phyloP scores from a whole-genome alignment of 495 filamentous ascomycete genomes.

The Tuber indicum region DNA sequence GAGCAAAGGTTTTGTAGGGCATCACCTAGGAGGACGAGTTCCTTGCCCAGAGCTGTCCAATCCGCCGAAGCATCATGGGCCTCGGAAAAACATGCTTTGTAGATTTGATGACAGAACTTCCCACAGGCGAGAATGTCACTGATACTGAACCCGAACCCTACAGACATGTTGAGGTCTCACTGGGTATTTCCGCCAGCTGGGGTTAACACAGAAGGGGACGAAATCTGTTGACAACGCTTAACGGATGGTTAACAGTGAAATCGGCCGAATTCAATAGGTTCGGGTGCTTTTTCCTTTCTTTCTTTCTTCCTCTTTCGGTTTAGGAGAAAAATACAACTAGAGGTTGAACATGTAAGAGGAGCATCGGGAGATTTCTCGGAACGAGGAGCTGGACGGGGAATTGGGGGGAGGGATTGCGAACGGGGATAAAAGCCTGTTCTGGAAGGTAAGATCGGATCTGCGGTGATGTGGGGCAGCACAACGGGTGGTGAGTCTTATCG shows the following conservation, averaged over 20 bases:
- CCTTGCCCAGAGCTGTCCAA: constrained; percentile 18
- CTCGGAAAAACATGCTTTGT: constrained; percentile 25
- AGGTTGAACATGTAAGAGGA: not conserved
- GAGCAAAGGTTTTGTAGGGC: constrained; percentile 17
- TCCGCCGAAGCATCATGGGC: constrained; percentile 11
- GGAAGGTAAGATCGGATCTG: not conserved
- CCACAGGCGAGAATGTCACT: constrained; percentile 27
- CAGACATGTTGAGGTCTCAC: constrained; percentile 12
- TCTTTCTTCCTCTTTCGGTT: not conserved
- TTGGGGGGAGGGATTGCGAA: not conserved
- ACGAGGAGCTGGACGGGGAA: not conserved
- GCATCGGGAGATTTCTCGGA: not conserved
- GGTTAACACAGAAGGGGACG: not conserved
- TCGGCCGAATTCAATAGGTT: not conserved
- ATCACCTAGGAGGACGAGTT: constrained; percentile 11
- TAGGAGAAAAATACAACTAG: not conserved
- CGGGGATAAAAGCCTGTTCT: not conserved
- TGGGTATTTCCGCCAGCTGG: not conserved
- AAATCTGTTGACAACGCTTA: not conserved
- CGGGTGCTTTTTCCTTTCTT: not conserved
- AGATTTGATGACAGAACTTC: constrained; percentile 21
- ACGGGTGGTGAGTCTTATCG: not conserved
- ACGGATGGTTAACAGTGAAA: not conserved
- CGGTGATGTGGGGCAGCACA: not conserved
- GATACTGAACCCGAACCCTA: constrained; percentile 17